Conservation (phyloP, 2,329 filamentous ascomycete species). For the Epichloe elymi region DNA sequence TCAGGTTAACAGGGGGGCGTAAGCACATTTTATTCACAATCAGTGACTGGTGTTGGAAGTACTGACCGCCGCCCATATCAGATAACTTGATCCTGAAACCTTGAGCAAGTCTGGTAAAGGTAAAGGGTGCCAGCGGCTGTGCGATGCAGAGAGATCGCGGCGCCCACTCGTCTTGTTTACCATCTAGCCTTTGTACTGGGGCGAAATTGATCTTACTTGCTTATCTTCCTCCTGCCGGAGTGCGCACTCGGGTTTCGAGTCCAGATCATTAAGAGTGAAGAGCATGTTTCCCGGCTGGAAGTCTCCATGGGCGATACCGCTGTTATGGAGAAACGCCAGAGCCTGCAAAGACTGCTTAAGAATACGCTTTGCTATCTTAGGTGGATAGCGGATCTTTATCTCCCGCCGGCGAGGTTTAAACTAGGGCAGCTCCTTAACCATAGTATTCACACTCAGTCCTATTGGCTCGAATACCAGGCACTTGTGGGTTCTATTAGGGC, state of each 20-base stretch:
- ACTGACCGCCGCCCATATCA: slow-evolving; percentile 18
- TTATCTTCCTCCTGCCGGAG: slow-evolving; percentile 15
- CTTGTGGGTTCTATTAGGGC: slow-evolving; percentile 18
- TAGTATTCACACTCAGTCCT: slow-evolving; percentile 22
- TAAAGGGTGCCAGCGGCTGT: slow-evolving; percentile 13
- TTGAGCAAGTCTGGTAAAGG: slow-evolving; percentile 9
- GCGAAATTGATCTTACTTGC: slow-evolving; percentile 11
- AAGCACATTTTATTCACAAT: neutral
- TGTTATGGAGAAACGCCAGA: slow-evolving; percentile 24
- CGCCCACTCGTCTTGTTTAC: slow-evolving; percentile 17
- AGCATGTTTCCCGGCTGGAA: slow-evolving; percentile 25
- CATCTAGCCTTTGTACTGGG: slow-evolving; percentile 17
- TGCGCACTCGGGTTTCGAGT: slow-evolving; percentile 11
- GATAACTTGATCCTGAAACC: slow-evolving; percentile 18
- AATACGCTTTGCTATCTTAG: slow-evolving; percentile 26
- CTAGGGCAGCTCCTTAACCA: slow-evolving; percentile 21
- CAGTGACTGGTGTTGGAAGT: neutral
- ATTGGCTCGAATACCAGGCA: slow-evolving; percentile 19
- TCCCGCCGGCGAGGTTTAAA: slow-evolving; percentile 15
- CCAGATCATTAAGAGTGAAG: slow-evolving; percentile 18
- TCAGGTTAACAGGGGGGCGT: neutral
- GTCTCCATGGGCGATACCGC: slow-evolving; percentile 27
- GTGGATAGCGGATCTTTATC: slow-evolving; percentile 23
- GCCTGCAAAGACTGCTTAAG: slow-evolving; percentile 25
- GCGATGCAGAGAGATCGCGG: slow-evolving; percentile 17